Conservation (phyloP, 768 basidiomycete species). For the Mycena venus region DNA sequence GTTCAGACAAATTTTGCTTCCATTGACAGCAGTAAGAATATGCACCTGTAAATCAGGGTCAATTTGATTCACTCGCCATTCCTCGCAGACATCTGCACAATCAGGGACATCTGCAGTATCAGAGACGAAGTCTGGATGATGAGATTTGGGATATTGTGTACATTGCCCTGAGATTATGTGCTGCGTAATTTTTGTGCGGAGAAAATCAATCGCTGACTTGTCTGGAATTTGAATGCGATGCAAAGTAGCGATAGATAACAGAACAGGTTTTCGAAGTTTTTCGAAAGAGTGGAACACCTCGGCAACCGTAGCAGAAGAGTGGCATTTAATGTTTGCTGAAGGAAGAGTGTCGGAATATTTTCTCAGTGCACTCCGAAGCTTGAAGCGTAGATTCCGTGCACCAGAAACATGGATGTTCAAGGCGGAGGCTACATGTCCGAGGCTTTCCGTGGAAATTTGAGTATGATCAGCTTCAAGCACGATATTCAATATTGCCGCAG, state of each 20-base stretch:
- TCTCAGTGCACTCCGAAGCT: not conserved
- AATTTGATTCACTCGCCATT: not conserved
- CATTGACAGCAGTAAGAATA: no score
- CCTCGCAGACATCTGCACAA: not conserved
- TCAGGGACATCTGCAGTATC: no score
- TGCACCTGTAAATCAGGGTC: not conserved
- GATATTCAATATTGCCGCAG: no score
- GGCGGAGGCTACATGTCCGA: no score
- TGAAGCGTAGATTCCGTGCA: no score
- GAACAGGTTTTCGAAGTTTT: not conserved
- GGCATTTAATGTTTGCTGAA: not conserved
- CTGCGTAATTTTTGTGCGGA: not conserved
- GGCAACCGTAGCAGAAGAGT: not conserved
- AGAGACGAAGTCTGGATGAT: not conserved
- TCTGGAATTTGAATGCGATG: not conserved
- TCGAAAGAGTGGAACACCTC: not conserved
- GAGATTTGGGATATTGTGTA: not conserved
- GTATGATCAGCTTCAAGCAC: no score
- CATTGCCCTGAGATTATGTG: not conserved
- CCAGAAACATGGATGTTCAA: no score
- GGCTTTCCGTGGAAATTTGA: no score
- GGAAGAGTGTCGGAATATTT: not conserved
- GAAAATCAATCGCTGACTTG: not conserved
- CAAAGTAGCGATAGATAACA: not conserved
- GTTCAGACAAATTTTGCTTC: no score